Conservation (phyloP, 176 grass and related monocot species). For the Miscanthus lutarioriparius region DNA sequence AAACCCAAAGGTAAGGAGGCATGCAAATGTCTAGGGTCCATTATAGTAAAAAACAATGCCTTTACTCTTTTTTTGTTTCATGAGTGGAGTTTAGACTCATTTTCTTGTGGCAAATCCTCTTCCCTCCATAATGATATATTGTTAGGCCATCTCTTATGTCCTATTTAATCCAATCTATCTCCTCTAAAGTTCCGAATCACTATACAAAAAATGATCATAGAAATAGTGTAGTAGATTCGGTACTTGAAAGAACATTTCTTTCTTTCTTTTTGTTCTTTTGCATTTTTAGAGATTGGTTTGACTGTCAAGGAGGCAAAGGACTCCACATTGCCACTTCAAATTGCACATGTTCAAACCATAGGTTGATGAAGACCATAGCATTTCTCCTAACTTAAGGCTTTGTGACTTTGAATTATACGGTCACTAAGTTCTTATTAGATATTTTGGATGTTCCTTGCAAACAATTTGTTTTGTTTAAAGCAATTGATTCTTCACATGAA, state of each 20-base stretch:
- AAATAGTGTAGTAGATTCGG: neutral
- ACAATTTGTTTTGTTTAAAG: neutral
- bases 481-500: neutral
- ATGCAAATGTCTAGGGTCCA: neutral
- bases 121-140: neutral
- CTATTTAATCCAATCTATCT: neutral
- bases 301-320: neutral
- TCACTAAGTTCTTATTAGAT: neutral
- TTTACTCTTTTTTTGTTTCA: neutral
- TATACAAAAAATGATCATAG: neutral
- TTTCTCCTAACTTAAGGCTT: neutral
- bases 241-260: neutral
- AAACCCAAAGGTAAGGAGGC: constrained; percentile 83
- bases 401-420: neutral
- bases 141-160: neutral
- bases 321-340: neutral
- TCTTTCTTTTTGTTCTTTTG: neutral
- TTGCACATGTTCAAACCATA: neutral
- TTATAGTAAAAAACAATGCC: neutral
- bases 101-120: neutral
- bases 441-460: neutral
- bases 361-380: neutral
- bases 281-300: neutral
- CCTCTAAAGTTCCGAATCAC: neutral
- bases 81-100: neutral